Evolutionary conservation across 75 land plant species (phyloP), one percentile per base, ranked within the genome.

Genomic region (Azolla pinnata): DNA sequence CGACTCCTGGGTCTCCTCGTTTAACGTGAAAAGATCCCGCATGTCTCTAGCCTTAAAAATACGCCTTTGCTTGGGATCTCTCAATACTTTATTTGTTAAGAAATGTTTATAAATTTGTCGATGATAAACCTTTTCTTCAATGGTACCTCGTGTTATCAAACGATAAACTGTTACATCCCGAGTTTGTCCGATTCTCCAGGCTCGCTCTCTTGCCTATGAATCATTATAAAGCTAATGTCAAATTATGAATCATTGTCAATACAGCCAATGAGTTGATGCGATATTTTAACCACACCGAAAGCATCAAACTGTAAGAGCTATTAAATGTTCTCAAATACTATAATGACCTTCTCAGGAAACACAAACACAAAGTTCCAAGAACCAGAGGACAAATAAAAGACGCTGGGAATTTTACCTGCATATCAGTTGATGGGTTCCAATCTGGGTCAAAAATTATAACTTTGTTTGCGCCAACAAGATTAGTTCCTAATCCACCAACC

Each of bases 361-460:
- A n/a, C n/a, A n/a, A n/a, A n/a, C n/a, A n/a, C n/a, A n/a, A n/a
- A n/a, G n/a, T n/a, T n/a, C n/a, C n/a, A n/a, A n/a, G n/a, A n/a
- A n/a, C n/a, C n/a, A n/a, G n/a, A n/a, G n/a, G n/a, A n/a, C n/a
- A n/a, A n/a, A n/a, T n/a, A n/a, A n/a, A n/a, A n/a, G n/a, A n/a
- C n/a, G n/a, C n/a, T n/a, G n/a, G n/a, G n/a, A n/a, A n/a, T n/a
- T n/a, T n/a, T 75, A 91, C 97, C 97, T 91, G 97, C 81, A 85
- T 85, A 51, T 92, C 97, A 29, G 95, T 92, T 45, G 97, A 92
- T n/a, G 97, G 97, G 63, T 92, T 92, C 95, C 97, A 92, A 65
- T 92, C 97, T 67, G 97, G 97, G 60, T 92, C 97, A 67, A 81
- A 92, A 20, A 92, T 88, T 38, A 92, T 81, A 19, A 92, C 97